Conservation (phyloP, 2,329 filamentous ascomycete species). For the Trichoderma semiorbis region DNA sequence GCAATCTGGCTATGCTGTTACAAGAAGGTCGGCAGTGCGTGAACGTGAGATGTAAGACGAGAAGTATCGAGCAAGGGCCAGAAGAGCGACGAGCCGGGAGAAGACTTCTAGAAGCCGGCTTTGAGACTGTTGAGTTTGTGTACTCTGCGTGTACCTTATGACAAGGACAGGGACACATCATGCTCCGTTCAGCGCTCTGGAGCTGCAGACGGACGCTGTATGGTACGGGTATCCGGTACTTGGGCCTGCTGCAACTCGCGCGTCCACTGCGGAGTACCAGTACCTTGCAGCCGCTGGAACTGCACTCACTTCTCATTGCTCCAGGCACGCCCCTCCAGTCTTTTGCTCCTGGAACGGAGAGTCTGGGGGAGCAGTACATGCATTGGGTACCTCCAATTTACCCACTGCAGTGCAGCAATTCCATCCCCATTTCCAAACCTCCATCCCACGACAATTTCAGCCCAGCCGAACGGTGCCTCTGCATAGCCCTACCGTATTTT, state of each 20-base stretch:
- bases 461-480: not conserved
- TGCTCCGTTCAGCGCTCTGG: not conserved
- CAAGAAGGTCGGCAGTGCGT: not conserved
- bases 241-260: not conserved
- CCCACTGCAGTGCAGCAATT: not conserved
- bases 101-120: not conserved
- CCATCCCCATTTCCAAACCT: not conserved
- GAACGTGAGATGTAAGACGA: not conserved
- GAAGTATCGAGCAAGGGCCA: not conserved
- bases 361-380: not conserved
- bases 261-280: not conserved
- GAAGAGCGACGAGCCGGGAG: not conserved
- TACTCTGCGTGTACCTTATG: not conserved
- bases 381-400: not conserved
- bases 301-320: not conserved
- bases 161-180: no score
- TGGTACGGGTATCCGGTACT: not conserved
- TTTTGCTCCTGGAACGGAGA: not conserved
- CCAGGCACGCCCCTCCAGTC: not conserved
- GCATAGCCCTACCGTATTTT: not conserved
- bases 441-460: conserved; percentile 12
- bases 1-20: not conserved
- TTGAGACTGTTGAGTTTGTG: not conserved
- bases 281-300: not conserved
- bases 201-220: not conserved